Conservation (phyloP, 73 alveolate species). For the Tetrahymena thermophila region DNA sequence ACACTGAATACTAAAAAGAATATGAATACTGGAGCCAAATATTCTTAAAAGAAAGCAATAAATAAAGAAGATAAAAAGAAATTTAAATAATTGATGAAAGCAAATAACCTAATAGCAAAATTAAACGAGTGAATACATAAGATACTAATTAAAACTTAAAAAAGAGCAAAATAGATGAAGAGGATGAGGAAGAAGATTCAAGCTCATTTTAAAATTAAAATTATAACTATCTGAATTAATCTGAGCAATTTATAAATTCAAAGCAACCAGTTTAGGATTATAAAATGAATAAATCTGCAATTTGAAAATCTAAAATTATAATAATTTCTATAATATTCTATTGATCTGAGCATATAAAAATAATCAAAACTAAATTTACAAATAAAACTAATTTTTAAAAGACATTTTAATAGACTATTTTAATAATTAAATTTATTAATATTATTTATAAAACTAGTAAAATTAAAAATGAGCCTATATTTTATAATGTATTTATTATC, state of each 20-base stretch:
- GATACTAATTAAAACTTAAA: background rate
- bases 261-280: background rate
- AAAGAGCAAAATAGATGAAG: background rate
- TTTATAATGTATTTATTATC: too few relatives aligned
- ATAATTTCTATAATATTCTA: too few relatives aligned
- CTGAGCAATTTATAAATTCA: background rate
- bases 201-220: background rate
- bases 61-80: background rate
- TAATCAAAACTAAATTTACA: too few relatives aligned
- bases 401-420: too few relatives aligned
- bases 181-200: background rate
- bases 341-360: too few relatives aligned
- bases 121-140: background rate
- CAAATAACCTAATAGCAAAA: background rate
- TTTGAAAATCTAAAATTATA: background rate
- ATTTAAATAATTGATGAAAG: background rate
- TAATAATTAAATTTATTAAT: too few relatives aligned
- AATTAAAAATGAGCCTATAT: too few relatives aligned
- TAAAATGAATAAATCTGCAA: background rate
- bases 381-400: too few relatives aligned
- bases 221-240: background rate
- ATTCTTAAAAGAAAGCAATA: background rate
- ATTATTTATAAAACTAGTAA: too few relatives aligned
- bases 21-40: background rate
- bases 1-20: background rate